A percentile compares a stretch with the other conserved stretches of the same genome.
Conservation (phyloP, 352 stramenopile species). For the Albugo laibachii region DNA sequence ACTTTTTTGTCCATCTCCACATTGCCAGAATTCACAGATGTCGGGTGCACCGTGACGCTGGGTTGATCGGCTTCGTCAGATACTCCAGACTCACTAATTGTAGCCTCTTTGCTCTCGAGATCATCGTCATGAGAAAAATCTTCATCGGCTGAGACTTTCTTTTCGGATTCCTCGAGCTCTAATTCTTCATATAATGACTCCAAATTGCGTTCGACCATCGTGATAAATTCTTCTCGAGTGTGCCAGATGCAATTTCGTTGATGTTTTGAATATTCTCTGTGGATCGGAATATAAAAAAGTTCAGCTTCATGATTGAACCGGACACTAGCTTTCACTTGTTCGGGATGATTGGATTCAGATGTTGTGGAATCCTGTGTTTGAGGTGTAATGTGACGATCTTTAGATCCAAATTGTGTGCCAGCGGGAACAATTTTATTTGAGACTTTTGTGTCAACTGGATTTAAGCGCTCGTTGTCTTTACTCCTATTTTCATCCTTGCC, state of each 20-base stretch:
- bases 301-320: conserved; percentile 59
- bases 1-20: conserved; percentile 31
- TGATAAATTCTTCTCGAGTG: conserved; percentile 55
- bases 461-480: not conserved
- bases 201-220: conserved; percentile 78
- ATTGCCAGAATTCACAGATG: conserved; percentile 23
- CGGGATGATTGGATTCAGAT: not conserved
- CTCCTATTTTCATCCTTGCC: conserved; percentile 1
- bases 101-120: conserved; percentile 37
- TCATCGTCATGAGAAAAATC: conserved; percentile 10
- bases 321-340: conserved; percentile 12
- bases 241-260: conserved; percentile 77
- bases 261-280: conserved; percentile 69
- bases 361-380: not conserved
- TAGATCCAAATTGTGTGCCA: not conserved
- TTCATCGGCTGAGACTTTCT: conserved; percentile 13
- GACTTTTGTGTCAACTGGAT: not conserved
- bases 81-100: conserved; percentile 38
- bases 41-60: conserved; percentile 13
- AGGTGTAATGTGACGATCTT: not conserved
- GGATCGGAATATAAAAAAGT: conserved; percentile 72
- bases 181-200: conserved; percentile 77
- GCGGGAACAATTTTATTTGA: conserved; percentile 2
- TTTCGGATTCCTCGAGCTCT: conserved; percentile 68
- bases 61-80: conserved; percentile 15